Conservation (phyloP, 768 basidiomycete species). For the Boletus vinaceobasis region DNA sequence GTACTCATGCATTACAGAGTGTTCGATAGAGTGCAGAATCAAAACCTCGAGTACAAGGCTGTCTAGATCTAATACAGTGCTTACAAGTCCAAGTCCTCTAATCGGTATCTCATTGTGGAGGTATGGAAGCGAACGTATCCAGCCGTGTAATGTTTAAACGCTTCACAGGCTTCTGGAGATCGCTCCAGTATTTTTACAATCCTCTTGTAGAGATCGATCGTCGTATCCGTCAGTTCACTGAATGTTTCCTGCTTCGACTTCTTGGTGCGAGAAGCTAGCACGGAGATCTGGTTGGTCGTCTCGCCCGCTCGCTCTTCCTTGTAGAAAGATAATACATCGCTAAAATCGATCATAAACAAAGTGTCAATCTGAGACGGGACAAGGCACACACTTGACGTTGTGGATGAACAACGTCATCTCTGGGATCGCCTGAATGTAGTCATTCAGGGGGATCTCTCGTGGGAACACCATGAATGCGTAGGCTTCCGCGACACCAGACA, state of each 20-base stretch:
- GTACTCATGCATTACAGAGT: background rate
- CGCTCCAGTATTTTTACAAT: slow-evolving; percentile 24
- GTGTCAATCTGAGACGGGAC: background rate
- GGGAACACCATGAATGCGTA: slow-evolving; percentile 39
- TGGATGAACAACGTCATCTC: slow-evolving; percentile 34
- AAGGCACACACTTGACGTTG: slow-evolving; percentile 35
- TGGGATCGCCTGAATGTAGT: slow-evolving; percentile 39
- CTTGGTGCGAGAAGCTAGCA: slow-evolving; percentile 23
- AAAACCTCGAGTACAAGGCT: background rate
- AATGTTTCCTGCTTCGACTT: slow-evolving; percentile 29
- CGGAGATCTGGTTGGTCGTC: slow-evolving; percentile 34
- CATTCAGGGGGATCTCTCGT: slow-evolving; percentile 25
- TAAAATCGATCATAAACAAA: slow-evolving; percentile 7
- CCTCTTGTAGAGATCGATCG: slow-evolving; percentile 21
- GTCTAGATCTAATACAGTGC: background rate
- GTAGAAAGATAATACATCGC: slow-evolving; percentile 41
- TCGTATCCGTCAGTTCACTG: slow-evolving; percentile 22
- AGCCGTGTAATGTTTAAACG: slow-evolving; percentile 13
- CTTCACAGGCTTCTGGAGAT: slow-evolving; percentile 17
- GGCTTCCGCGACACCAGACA: slow-evolving; percentile 35
- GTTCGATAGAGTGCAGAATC: too few species aligned
- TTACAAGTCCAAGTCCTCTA: slow-evolving; percentile 21
- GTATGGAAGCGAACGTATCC: slow-evolving; percentile 32
- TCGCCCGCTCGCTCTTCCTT: slow-evolving; percentile 40
- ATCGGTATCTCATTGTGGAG: slow-evolving; percentile 21